Evolutionary conservation across 352 stramenopile genomes (phyloP), one percentile per base, ranked within the genome.

Genomic region (Phytophthora ramorum): DNA sequence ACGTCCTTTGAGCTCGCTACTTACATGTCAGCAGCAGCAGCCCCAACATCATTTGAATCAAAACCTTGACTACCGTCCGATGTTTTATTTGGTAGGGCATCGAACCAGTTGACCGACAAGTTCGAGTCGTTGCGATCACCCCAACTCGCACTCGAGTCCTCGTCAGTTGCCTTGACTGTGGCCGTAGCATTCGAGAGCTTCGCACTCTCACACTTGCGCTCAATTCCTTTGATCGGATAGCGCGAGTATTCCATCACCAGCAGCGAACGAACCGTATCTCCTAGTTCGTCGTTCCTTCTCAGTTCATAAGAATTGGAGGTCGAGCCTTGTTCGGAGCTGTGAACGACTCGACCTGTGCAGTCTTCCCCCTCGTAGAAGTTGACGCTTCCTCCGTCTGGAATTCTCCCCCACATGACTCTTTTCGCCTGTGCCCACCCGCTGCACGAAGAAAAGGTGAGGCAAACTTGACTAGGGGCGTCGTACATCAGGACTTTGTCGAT

Each of bases 401-500:
- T 32, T 44, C 40, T 38, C n/a, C 12, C n/a, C 40, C 40, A 60
- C 40, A 52, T 43, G 16, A 60, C 53, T 6, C 53, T 10, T 3
- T 41, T 52, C 7, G 53, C 28, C 26, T 43, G 52, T 4, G 4
- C 12, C 38, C 53, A 52, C 7, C 40, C n/a, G n/a, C n/a, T 20
- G 40, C 17, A 46, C 7, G n/a, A 26, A 12, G 41, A 28, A 24
- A 26, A 20, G 19, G 53, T 30, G 30, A 53, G 3, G 10, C 41
- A 61, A 7, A 44, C 26, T 45, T 53, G 54, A 19, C 17, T 40
- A 17, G 54, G 54, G 22, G 54, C 41, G 4, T 61, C 54, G 19
- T 53, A 53, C 54, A 61, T 47, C 6, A 56, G 14, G 7, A 12
- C 20, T 22, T 46, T 63, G 16, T 28, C 17, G 34, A 54, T n/a